Percentiles rank a stretch among this genome's conserved stretches.
phyloP scores from a whole-genome alignment of 2,329 filamentous ascomycete species.

The Paecilomyces dactylethromorphus region DNA sequence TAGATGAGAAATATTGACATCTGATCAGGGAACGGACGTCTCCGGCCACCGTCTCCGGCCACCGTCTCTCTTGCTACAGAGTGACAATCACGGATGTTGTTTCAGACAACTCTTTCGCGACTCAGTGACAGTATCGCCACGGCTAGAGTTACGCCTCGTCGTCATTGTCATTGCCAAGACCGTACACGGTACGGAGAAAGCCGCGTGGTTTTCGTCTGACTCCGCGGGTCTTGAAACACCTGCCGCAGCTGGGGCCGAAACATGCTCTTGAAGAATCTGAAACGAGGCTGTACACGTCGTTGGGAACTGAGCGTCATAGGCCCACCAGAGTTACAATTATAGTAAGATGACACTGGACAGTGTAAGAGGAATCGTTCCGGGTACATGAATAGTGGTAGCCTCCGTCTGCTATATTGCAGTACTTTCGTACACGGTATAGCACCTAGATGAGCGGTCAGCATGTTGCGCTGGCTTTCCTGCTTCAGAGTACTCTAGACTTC shows the following conservation, averaged over 20 bases:
- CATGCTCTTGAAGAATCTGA: background rate
- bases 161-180: background rate
- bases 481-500: background rate
- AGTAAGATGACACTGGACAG: background rate
- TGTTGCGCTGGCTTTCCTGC: background rate
- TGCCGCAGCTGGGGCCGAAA: background rate
- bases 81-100: background rate
- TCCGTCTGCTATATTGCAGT: background rate
- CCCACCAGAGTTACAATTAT: background rate
- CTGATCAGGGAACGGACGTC: background rate
- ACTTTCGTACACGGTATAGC: background rate
- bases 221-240: background rate
- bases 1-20: background rate
- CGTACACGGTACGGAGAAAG: background rate
- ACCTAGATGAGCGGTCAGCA: background rate
- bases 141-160: background rate
- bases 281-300: background rate
- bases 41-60: background rate
- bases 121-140: background rate
- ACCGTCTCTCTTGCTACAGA: background rate
- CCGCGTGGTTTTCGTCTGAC: background rate
- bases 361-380: background rate
- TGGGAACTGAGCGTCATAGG: background rate
- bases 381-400: background rate
- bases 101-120: background rate